Base-by-base conservation (phyloP, 495 filamentous ascomycete genomes). In the Xylaria venustula region DNA sequence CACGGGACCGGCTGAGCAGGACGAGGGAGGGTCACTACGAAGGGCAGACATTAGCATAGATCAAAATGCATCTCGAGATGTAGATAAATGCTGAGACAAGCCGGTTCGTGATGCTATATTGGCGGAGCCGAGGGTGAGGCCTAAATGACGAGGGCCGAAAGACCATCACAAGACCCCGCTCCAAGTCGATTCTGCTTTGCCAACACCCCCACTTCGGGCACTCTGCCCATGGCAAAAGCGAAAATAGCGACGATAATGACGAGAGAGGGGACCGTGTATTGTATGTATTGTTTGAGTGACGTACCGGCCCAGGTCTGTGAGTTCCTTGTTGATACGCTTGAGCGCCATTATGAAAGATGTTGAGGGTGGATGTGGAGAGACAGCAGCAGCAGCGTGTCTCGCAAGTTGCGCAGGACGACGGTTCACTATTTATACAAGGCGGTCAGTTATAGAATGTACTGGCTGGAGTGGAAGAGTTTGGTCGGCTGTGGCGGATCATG, bases 291-390 rank as follows among this genome's bases (percentile, higher is more conserved):
- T 40, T 40, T 40, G 14, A 37, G 15, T 46, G 70, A 85, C 81
- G 55, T 96, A 98, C 93, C 94, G 92, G 82, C 94, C 94, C 73
- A 98, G 88, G 74, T 98, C 94, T 81, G 92, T 90, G 80, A 98
- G 90, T 85, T 98, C 94, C 88, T 98, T 98, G 87, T 97, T 97
- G 83, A 98, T 98, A 77, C 94, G 86, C 91, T 98, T 98, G 74
- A 98, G 88, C 81, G 94, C 94, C 94, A 98, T 98, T 69, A 69
- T 77, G 77, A 71, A 56, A 60, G 58, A 61, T 58, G 49, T 54
- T 64, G 59, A 54, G 26, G 37, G 62, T 59, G 34, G 17, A 44
- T 64, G 65, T 59, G 49, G 42, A 36, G 19, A 20, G 22, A 37
- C 20, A 47, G 41, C 32, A 9, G 41, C 32, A 9, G 30, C 4